Evolutionary conservation across 768 basidiomycete species (phyloP).

Genomic region (Pulveroboletus sp.): DNA sequence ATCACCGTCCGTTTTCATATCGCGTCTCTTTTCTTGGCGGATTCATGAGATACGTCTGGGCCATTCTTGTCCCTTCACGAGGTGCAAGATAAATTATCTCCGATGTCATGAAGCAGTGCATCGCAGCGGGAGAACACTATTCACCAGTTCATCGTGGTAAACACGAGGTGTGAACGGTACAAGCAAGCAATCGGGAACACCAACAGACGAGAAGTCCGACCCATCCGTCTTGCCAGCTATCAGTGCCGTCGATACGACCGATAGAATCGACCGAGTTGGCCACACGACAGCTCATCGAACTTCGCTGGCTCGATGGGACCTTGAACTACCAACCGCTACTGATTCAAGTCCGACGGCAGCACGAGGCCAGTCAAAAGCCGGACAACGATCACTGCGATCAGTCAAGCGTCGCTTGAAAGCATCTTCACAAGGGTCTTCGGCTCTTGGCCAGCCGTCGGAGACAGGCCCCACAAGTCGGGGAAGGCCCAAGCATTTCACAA

Average conservation of each 20-base stretch:
- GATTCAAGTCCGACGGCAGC: constrained; percentile 10
- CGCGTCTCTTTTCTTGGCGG: constrained; percentile 13
- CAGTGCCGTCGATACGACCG: constrained; percentile 6
- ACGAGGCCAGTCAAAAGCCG: constrained; percentile 18
- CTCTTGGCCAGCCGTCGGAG: constrained; percentile 4
- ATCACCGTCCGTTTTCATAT: constrained; percentile 1
- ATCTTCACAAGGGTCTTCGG: constrained; percentile 14
- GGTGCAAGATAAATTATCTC: constrained; percentile 24
- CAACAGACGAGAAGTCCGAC: constrained; percentile 10
- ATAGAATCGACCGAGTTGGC: constrained; percentile 2
- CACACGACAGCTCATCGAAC: constrained; percentile 1
- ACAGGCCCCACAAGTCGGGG: constrained; percentile 7
- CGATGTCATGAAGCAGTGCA: constrained; percentile 25
- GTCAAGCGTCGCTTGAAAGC: constrained; percentile 14
- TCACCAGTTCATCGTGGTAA: constrained; percentile 28
- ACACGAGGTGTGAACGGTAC: constrained; percentile 27
- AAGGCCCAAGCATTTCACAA: constrained; percentile 6
- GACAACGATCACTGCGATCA: constrained; percentile 16
- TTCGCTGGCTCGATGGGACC: constrained; percentile 12
- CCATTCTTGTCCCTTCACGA: constrained; percentile 18
- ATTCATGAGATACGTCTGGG: constrained; percentile 11
- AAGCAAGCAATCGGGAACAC: constrained; percentile 9
- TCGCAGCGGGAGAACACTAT: constrained; percentile 19
- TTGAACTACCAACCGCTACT: constrained; percentile 12
- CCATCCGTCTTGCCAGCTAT: constrained; percentile 12